phyloP scores from a whole-genome alignment of 2,329 filamentous ascomycete genomes.

The Fusarium bulbicola region DNA sequence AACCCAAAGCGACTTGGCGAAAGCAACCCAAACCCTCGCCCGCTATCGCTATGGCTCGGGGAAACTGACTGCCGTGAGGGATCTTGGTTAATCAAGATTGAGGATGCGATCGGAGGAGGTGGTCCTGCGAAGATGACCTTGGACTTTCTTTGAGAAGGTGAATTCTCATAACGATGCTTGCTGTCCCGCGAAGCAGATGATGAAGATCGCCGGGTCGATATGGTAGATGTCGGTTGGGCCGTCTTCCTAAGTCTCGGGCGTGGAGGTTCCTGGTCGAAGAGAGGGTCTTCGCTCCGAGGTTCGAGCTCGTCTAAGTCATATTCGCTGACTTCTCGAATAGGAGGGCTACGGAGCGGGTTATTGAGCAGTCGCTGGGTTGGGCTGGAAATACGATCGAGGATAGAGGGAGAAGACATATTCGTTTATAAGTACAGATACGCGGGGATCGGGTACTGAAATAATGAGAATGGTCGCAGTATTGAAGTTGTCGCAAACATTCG shows the following conservation, averaged over 20 bases:
- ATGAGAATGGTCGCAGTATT: neutral
- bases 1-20: constrained; percentile 28
- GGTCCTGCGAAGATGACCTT: constrained; percentile 57
- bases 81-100: constrained; percentile 43
- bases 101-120: constrained; percentile 61
- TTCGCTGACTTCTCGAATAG: constrained; percentile 43
- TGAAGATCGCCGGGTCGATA: constrained; percentile 20
- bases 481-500: constrained; percentile 21
- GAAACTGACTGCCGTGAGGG: constrained; percentile 3
- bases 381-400: constrained; percentile 42
- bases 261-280: constrained; percentile 34
- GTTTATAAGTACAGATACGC: neutral
- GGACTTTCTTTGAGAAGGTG: constrained; percentile 45
- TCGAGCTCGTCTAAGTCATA: constrained; percentile 53
- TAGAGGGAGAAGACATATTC: constrained; percentile 43
- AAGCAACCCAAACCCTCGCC: constrained; percentile 23
- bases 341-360: constrained; percentile 41
- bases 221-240: constrained; percentile 1
- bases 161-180: constrained; percentile 43
- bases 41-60: constrained; percentile 20
- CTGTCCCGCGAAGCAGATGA: constrained; percentile 33
- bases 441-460: neutral
- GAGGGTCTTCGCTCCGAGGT: constrained; percentile 47
- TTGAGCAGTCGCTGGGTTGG: constrained; percentile 38
- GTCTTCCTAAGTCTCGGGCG: constrained; percentile 36